phyloP scores from a whole-genome alignment of 2,329 filamentous ascomycete genomes.

The Biscogniauxia marginata region DNA sequence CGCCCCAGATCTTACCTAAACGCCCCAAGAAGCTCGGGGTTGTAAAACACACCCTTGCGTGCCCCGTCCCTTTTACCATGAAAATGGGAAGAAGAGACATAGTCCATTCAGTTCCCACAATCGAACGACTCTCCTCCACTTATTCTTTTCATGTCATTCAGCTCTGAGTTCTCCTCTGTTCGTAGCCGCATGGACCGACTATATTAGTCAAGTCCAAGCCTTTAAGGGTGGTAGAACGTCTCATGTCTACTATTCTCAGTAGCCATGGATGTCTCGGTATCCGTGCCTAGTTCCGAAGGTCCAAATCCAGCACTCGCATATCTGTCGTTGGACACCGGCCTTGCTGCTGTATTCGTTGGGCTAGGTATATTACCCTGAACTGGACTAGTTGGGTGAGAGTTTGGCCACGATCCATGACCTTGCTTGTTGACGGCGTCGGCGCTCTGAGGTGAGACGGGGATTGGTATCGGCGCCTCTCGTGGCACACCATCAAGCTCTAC shows the following conservation, averaged over 20 bases:
- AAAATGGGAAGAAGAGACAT: background rate
- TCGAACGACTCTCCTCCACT: background rate
- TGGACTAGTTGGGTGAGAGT: background rate
- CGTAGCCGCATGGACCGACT: background rate
- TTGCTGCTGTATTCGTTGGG: background rate
- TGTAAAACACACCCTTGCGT: background rate
- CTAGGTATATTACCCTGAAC: background rate
- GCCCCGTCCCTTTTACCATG: background rate
- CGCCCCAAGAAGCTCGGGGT: background rate
- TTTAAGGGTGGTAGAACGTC: constrained; percentile 1
- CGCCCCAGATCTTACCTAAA: background rate
- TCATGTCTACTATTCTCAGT: background rate
- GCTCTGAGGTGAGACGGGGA: background rate
- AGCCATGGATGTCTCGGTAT: background rate
- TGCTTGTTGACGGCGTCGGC: background rate
- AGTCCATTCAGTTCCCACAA: background rate
- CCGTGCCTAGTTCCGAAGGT: constrained; percentile 4
- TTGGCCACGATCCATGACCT: background rate
- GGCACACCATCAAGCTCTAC: background rate
- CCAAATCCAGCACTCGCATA: background rate
- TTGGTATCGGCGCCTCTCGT: background rate
- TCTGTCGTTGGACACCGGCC: background rate
- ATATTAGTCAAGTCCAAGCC: background rate
- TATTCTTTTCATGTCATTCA: background rate
- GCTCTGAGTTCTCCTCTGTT: background rate